Percentiles rank a stretch among this genome's conserved stretches.
phyloP scores from a whole-genome alignment of 2,329 filamentous ascomycete genomes.

The Ophiostoma novo-ulmi region DNA sequence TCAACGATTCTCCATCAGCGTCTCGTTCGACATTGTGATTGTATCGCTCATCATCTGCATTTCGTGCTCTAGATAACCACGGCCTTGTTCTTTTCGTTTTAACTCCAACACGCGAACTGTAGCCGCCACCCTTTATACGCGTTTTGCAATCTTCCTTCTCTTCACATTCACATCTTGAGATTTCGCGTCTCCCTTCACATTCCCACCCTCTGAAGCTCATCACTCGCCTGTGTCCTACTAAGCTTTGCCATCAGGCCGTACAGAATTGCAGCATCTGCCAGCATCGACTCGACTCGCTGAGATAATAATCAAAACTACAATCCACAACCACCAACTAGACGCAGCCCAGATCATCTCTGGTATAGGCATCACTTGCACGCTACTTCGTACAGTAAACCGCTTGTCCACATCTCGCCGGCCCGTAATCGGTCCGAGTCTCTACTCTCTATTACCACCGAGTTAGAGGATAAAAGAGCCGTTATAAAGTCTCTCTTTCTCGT shows the following conservation, averaged over 20 bases:
- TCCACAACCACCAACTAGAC: neutral
- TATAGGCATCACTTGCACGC: neutral
- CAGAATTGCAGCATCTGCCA: neutral
- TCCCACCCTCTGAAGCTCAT: neutral
- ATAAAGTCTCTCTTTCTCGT: neutral
- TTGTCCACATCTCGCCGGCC: constrained; percentile 8
- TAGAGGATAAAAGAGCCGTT: neutral
- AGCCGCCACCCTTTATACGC: constrained; percentile 7
- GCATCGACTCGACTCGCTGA: neutral
- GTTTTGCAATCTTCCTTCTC: neutral
- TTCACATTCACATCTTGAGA: neutral
- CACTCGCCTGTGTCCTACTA: neutral
- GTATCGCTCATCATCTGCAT: constrained; percentile 10
- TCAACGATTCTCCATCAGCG: neutral
- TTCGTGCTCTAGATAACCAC: constrained; percentile 3
- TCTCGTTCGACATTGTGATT: neutral
- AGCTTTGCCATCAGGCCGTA: neutral
- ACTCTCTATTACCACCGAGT: neutral
- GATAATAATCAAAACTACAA: neutral
- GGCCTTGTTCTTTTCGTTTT: neutral
- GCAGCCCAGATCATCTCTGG: neutral
- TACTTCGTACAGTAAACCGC: constrained; percentile 16
- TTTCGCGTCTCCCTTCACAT: neutral
- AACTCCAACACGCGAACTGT: neutral
- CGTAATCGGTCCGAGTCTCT: constrained; percentile 11